Conservation (phyloP, 345 rosid species). For the Arabidopsis suecica region DNA sequence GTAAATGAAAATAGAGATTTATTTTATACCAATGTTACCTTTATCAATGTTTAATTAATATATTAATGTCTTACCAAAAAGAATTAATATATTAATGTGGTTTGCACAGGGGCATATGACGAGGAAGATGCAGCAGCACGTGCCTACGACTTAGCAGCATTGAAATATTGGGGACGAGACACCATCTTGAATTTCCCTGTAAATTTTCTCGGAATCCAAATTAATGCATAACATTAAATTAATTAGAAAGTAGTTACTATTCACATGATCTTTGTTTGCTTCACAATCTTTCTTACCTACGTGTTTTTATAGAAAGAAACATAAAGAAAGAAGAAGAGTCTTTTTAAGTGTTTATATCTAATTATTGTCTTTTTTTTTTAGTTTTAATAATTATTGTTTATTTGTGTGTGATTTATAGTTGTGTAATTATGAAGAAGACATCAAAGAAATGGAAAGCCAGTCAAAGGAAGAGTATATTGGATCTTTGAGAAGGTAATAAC, state of each 20-base stretch:
- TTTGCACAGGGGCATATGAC: slow-evolving; percentile 78
- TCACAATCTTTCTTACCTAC: slow-evolving; percentile 35
- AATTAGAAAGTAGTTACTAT: neutral
- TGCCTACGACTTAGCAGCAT: slow-evolving; percentile 95
- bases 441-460: slow-evolving; percentile 78
- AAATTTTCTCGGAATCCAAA: slow-evolving; percentile 34
- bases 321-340: neutral
- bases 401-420: slow-evolving; percentile 45
- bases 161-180: slow-evolving; percentile 91
- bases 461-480: slow-evolving; percentile 90
- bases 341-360: neutral
- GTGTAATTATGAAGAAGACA: slow-evolving; percentile 63
- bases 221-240: neutral
- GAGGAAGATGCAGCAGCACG: slow-evolving; percentile 94
- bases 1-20: neutral
- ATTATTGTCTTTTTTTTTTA: neutral
- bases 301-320: neutral
- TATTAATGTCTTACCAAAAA: too few relatives aligned
- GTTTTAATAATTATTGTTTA: neutral
- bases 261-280: slow-evolving; percentile 34
- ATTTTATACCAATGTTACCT: too few relatives aligned
- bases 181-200: slow-evolving; percentile 90
- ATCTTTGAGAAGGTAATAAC: slow-evolving; percentile 74
- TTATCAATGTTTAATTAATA: too few relatives aligned
- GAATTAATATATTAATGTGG: neutral